Evolutionary conservation across 352 stramenopile genomes (phyloP), one percentile per base, ranked within the genome.

Genomic region (Aphanomyces euteiches): DNA sequence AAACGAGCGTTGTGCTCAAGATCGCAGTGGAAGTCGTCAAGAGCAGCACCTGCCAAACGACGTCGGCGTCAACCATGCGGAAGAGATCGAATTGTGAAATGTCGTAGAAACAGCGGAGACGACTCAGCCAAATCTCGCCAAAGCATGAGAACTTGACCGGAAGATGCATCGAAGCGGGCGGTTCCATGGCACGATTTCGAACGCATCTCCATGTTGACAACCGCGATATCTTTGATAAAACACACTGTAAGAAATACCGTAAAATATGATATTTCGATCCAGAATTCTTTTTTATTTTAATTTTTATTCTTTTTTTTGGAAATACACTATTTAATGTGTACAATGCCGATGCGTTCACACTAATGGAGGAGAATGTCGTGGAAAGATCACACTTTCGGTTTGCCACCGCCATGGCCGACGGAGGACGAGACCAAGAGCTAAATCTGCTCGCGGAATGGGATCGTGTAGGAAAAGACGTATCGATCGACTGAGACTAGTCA

Each of bases 31-130:
- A 79, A 12, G 81, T 90, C 8, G 72, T 48, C 17, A 94, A 75
- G 47, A 83, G 82, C 47, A 81, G 87, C 70, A 92, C 75, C 67
- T 94, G 87, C 87, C 87, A 94, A 28, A 75, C 78, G 41, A 90
- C 54, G 7, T 21, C 47, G n/a, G 39, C 47, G n/a, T 43, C 47
- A 47, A 63, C 19, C 28, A 58, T 58, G 50, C 13, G 8, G 50
- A 38, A 8, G 50, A n/a, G 50, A 19, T 8, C 28, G 28, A 28
- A 28, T 28, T 28, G 28, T 28, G 28, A 28, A 28, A 28, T 28
- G 28, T 28, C 28, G 28, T 28, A 28, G 28, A 28, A 28, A 28
- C 28, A 28, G 28, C 1, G 28, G 28, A 28, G 28, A 28, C 28
- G 28, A 28, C 28, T 28, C 28, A 28, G 28, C 28, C 28, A 28